phyloP scores from a whole-genome alignment of 2,329 filamentous ascomycete genomes.

The Scedosporium minutisporum region DNA sequence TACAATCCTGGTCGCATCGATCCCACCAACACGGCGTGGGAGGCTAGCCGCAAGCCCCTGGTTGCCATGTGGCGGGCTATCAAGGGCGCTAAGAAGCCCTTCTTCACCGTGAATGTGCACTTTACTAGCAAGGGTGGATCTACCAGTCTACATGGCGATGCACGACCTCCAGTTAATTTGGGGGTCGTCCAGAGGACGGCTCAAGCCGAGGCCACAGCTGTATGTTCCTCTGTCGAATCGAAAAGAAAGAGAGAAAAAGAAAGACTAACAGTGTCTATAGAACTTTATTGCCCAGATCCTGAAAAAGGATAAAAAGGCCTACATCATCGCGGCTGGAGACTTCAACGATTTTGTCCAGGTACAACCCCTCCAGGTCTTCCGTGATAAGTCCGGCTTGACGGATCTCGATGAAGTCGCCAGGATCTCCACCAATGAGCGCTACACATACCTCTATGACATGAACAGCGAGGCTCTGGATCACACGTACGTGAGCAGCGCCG shows the following conservation, averaged over 20 bases:
- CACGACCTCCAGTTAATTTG: conserved; percentile 56
- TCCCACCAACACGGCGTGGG: conserved; percentile 50
- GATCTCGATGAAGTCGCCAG: conserved; percentile 53
- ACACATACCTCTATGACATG: conserved; percentile 62
- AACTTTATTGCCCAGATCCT: conserved; percentile 50
- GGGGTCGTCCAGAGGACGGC: conserved; percentile 45
- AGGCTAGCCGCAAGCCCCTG: conserved; percentile 54
- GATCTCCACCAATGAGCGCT: conserved; percentile 47
- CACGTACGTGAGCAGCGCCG: conserved; percentile 51
- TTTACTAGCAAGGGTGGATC: conserved; percentile 58
- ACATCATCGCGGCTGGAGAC: conserved; percentile 54
- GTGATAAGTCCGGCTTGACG: conserved; percentile 40
- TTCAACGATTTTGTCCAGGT: conserved; percentile 65
- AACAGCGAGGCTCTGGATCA: conserved; percentile 64
- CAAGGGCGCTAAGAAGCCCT: conserved; percentile 37
- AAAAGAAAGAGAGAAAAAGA: neutral
- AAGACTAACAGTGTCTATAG: conserved; percentile 16
- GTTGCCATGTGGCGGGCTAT: conserved; percentile 55
- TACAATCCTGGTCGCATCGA: conserved; percentile 63
- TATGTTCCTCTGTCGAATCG: conserved; percentile 20
- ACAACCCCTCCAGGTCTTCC: conserved; percentile 46
- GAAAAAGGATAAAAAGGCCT: conserved; percentile 41
- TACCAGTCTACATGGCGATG: conserved; percentile 54
- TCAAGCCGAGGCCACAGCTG: conserved; percentile 50
- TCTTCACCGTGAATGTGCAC: conserved; percentile 67